Conservation (phyloP, 1,139 yeast genomes). For the Pneumocystis canis region DNA sequence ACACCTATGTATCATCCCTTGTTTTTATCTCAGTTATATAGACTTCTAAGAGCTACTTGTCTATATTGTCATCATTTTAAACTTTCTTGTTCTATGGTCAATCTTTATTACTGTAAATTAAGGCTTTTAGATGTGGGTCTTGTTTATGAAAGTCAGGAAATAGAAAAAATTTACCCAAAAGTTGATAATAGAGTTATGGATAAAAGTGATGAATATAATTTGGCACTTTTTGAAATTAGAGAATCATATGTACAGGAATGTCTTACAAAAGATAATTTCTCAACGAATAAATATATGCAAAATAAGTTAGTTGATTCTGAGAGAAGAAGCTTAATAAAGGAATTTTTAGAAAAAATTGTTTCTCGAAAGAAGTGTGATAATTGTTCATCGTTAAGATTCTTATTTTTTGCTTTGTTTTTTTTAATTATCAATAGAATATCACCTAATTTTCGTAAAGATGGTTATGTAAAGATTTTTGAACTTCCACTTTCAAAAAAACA, state of each 20-base stretch:
- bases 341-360: slow-evolving; percentile 57
- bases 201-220: slow-evolving; percentile 28
- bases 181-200: slow-evolving; percentile 10
- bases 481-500: slow-evolving; percentile 73
- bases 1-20: slow-evolving; percentile 90
- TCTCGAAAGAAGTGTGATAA: slow-evolving; percentile 81
- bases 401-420: not conserved
- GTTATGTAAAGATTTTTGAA: slow-evolving; percentile 83
- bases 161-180: slow-evolving; percentile 31
- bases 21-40: slow-evolving; percentile 80
- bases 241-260: slow-evolving; percentile 54
- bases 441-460: slow-evolving; percentile 89
- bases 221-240: slow-evolving; percentile 41
- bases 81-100: slow-evolving; percentile 51
- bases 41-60: slow-evolving; percentile 72
- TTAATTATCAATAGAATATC: slow-evolving; percentile 33
- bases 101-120: slow-evolving; percentile 64
- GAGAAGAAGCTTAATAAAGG: slow-evolving; percentile 62
- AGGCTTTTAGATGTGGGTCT: slow-evolving; percentile 78
- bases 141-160: slow-evolving; percentile 56
- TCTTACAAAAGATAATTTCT: slow-evolving; percentile 59
- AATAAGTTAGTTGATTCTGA: slow-evolving; percentile 50
- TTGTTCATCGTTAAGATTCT: slow-evolving; percentile 52
- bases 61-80: slow-evolving; percentile 80
- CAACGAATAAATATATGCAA: slow-evolving; percentile 56